phyloP scores from a whole-genome alignment of 345 rosid genomes.

The Lepidium didymum region DNA sequence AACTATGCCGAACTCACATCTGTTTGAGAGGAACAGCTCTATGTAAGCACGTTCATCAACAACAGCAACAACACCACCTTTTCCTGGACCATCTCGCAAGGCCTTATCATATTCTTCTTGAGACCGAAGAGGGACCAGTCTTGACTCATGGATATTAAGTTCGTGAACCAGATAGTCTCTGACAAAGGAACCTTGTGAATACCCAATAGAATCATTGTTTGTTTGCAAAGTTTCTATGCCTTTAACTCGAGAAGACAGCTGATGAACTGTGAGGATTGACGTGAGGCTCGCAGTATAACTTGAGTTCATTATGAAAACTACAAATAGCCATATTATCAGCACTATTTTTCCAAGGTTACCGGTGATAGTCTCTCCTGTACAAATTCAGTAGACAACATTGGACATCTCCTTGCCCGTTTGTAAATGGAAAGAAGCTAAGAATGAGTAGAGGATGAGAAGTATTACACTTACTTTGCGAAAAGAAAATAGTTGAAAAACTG shows the following conservation, averaged over 20 bases:
- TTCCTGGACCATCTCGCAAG: constrained; percentile 59
- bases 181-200: constrained; percentile 70
- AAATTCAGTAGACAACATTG: neutral
- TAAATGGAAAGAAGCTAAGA: neutral
- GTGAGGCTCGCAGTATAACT: constrained; percentile 92
- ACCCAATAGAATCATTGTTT: constrained; percentile 64
- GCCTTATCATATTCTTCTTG: constrained; percentile 61
- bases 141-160: constrained; percentile 47
- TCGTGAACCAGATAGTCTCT: constrained; percentile 57
- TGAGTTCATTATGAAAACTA: constrained; percentile 79
- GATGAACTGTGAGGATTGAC: constrained; percentile 82
- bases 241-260: constrained; percentile 67
- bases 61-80: constrained; percentile 77
- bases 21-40: constrained; percentile 79
- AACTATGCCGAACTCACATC: constrained; percentile 76
- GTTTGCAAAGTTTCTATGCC: constrained; percentile 58
- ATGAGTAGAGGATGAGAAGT: neutral
- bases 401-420: neutral
- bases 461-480: constrained; percentile 65
- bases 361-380: constrained; percentile 58
- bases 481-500: constrained; percentile 92
- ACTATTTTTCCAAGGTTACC: constrained; percentile 67
- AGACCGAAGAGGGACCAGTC: constrained; percentile 56
- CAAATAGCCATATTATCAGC: constrained; percentile 74
- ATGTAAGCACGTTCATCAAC: constrained; percentile 74